Evolutionary conservation across 2,329 filamentous ascomycete genomes (phyloP).

Genomic region (Diaporthe aspalathi): DNA sequence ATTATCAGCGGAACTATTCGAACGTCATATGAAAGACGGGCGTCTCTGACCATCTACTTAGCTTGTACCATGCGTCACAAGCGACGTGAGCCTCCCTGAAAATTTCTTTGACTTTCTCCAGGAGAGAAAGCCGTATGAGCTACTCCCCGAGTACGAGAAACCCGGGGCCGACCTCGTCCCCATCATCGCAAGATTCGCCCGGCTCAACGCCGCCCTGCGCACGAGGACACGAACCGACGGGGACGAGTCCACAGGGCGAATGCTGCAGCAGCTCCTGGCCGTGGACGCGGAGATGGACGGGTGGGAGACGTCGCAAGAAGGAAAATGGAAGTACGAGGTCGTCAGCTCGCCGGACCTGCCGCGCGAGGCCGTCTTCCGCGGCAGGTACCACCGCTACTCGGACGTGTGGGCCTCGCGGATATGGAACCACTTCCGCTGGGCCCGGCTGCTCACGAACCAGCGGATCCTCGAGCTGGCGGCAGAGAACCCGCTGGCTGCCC

Average conservation of each 20-base stretch:
- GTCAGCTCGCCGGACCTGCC: conserved; percentile 50
- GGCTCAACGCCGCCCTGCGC: conserved; percentile 52
- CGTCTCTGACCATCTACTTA: conserved; percentile 41
- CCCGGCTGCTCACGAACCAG: conserved; percentile 64
- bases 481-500: conserved; percentile 53
- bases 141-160: conserved; percentile 52
- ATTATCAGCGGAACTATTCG: conserved; percentile 37
- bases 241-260: conserved; percentile 47
- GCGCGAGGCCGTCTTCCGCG: conserved; percentile 59
- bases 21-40: neutral
- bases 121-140: conserved; percentile 12
- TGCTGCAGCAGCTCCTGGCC: conserved; percentile 53
- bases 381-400: conserved; percentile 66
- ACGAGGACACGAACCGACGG: conserved; percentile 53
- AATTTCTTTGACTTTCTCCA: conserved; percentile 56
- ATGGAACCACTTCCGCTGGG: conserved; percentile 71
- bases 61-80: conserved; percentile 59
- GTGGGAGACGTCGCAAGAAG: conserved; percentile 52
- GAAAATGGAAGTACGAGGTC: conserved; percentile 53
- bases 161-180: conserved; percentile 54
- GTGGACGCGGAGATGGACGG: conserved; percentile 54
- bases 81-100: conserved; percentile 53
- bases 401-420: conserved; percentile 65
- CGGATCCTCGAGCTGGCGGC: conserved; percentile 57
- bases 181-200: conserved; percentile 54